These are phyloP conservation scores for Yarrowia yakushimensis DNA, from an alignment of 805 yeast species.

Conservation along the genomic window DNA sequence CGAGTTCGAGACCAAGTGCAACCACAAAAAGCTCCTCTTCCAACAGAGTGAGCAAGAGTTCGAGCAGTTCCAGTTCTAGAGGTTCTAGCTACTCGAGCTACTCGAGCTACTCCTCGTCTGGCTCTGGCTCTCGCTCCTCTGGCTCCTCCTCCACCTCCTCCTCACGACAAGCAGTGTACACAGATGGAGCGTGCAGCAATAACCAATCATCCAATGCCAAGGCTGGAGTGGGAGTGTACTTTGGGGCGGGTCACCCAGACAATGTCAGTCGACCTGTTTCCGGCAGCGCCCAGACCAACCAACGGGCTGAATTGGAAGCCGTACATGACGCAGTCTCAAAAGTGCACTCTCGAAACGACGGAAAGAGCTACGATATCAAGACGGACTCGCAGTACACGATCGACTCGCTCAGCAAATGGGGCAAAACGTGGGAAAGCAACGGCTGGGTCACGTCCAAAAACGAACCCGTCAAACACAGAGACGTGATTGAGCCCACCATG, in stretches of 20 bases:
- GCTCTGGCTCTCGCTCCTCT: neutral
- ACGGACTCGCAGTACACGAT: neutral
- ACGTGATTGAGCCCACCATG: neutral
- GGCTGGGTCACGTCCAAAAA: too few species aligned
- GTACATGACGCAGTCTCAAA: neutral
- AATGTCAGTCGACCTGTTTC: neutral
- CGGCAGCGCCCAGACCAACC: neutral
- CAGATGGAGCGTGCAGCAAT: neutral
- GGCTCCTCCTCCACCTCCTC: neutral
- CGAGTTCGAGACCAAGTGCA: too few species aligned
- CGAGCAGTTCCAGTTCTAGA: too few species aligned
- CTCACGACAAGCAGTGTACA: neutral
- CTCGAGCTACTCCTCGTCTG: too few species aligned
- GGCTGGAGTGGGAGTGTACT: neutral
- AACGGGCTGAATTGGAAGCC: neutral
- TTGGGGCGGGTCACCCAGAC: neutral
- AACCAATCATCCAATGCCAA: neutral
- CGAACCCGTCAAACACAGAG: too few species aligned
- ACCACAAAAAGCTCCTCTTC: too few species aligned
- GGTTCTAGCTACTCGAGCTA: too few species aligned
- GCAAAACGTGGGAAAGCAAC: neutral
- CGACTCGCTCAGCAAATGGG: neutral
- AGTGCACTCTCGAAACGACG: neutral
- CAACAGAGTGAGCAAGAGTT: too few species aligned
- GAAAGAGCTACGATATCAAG: neutral